phyloP scores from a whole-genome alignment of 75 land plant species.

The Picea glauca region DNA sequence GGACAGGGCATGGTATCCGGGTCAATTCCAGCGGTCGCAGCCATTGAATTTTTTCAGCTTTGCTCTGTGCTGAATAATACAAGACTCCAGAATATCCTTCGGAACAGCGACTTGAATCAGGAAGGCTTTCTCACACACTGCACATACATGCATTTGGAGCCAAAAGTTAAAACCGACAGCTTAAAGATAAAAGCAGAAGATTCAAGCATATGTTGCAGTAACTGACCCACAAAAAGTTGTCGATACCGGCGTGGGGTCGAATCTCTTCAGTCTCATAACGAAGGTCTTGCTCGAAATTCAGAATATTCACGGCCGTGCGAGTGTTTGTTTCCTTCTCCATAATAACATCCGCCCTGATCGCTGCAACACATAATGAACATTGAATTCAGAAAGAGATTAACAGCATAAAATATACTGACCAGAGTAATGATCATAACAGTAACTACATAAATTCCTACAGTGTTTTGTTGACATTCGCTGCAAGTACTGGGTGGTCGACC shows the following conservation, averaged over 20 bases:
- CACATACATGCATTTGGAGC: background rate
- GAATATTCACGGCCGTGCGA: background rate
- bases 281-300: background rate
- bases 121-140: background rate
- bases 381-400: too few relatives aligned
- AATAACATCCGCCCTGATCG: too few relatives aligned
- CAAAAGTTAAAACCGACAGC: background rate
- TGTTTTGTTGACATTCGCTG: too few relatives aligned
- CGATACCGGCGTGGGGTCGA: too few relatives aligned
- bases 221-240: too few relatives aligned
- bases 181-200: background rate
- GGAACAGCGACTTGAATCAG: background rate
- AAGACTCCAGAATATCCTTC: background rate
- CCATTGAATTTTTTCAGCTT: background rate
- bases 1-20: conserved; percentile 34
- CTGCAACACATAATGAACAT: too few relatives aligned
- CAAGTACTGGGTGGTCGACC: too few relatives aligned
- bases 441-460: too few relatives aligned
- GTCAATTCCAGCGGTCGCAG: background rate
- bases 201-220: background rate
- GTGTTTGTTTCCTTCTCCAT: background rate
- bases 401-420: too few relatives aligned
- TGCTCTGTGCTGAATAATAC: background rate
- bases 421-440: too few relatives aligned
- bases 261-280: background rate